Evolutionary conservation across 208 protist species (phyloP).

Genomic region (Eutreptiella sp.): DNA sequence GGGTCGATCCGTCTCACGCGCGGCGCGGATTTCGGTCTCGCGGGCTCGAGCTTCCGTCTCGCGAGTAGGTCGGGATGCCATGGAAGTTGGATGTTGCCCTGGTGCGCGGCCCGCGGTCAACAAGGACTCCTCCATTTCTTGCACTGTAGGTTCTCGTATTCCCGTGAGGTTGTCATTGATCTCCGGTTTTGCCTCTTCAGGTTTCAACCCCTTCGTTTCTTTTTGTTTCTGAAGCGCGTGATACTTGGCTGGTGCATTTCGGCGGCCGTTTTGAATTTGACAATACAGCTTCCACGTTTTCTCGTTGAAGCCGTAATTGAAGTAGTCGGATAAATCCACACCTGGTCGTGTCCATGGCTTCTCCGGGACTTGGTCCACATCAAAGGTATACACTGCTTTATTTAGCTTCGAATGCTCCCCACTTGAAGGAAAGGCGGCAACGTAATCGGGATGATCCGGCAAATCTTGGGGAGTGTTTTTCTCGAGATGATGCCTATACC

Average conservation of each 20-base stretch:
- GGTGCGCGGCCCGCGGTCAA: no score
- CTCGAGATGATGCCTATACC: no score
- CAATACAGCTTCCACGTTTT: conserved; percentile 46
- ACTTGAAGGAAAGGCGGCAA: no score
- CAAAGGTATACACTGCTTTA: conserved; percentile 3
- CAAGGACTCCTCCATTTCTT: neutral
- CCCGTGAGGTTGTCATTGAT: neutral
- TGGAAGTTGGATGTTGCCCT: no score
- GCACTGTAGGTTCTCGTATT: neutral
- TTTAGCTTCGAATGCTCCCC: no score
- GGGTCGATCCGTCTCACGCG: no score
- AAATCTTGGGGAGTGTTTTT: no score
- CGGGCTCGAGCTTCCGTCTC: no score
- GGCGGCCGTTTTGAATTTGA: conserved; percentile 32
- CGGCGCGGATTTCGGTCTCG: no score
- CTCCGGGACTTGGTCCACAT: conserved; percentile 34
- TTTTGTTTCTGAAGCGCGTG: neutral
- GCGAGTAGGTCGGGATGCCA: no score
- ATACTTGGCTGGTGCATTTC: conserved; percentile 20
- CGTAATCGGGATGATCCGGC: no score
- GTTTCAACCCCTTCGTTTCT: neutral
- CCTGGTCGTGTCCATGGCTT: conserved; percentile 43
- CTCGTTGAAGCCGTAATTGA: conserved; percentile 52
- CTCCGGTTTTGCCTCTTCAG: neutral
- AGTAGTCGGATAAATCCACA: conserved; percentile 45